Evolutionary conservation across 768 basidiomycete species (phyloP).

Genomic region (Auricularia sp.): DNA sequence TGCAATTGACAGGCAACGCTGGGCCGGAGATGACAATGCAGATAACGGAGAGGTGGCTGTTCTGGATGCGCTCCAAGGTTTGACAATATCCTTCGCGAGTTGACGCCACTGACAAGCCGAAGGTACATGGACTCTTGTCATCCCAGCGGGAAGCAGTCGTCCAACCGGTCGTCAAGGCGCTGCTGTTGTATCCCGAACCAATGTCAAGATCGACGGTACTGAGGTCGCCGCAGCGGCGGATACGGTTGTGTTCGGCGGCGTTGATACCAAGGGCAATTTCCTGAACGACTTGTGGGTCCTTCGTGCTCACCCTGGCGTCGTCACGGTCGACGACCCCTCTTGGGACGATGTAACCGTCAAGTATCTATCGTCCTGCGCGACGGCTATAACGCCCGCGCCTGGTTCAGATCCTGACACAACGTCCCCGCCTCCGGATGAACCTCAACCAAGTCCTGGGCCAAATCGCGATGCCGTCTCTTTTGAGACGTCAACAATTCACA

Average conservation of each 20-base stretch:
- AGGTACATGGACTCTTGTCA: constrained; percentile 59
- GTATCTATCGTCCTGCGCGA: constrained; percentile 54
- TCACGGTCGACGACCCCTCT: constrained; percentile 35
- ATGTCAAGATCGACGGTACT: constrained; percentile 16
- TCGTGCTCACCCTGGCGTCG: constrained; percentile 54
- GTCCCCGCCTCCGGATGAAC: too few species aligned
- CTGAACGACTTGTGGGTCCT: constrained; percentile 72
- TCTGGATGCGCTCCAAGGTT: constrained; percentile 17
- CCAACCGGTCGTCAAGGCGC: constrained; percentile 68
- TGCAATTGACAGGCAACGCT: constrained; percentile 49
- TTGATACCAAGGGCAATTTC: constrained; percentile 54
- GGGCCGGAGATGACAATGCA: constrained; percentile 57
- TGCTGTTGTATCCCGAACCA: constrained; percentile 44
- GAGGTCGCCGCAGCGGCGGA: constrained; percentile 60
- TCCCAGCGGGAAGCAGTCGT: constrained; percentile 65
- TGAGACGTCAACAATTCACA: constrained; percentile 38
- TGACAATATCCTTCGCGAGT: background rate
- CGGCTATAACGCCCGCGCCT: constrained; percentile 20
- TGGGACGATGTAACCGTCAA: constrained; percentile 40
- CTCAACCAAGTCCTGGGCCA: background rate
- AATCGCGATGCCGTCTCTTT: constrained; percentile 14
- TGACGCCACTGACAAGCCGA: background rate
- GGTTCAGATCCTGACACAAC: constrained; percentile 7
- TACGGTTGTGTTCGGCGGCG: constrained; percentile 71
- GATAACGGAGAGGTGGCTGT: constrained; percentile 62